These are phyloP conservation scores for Draba incana DNA, from an alignment of 345 rosid genomes.

Conservation along the genomic window DNA sequence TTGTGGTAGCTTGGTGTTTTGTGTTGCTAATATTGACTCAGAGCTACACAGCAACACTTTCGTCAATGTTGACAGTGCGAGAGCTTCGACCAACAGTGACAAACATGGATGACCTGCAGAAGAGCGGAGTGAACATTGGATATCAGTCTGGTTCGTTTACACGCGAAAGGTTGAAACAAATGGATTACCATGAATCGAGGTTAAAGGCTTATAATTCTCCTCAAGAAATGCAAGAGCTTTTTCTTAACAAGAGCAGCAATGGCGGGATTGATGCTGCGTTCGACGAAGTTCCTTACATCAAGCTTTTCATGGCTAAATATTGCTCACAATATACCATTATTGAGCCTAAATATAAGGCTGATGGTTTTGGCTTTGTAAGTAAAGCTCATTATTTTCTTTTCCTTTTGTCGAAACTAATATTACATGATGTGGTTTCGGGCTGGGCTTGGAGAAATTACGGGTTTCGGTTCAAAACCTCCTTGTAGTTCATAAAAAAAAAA, in stretches of 20 bases:
- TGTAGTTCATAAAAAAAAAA: too few relatives aligned
- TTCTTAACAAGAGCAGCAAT: conserved; percentile 43
- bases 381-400: too few relatives aligned
- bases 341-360: conserved; percentile 46
- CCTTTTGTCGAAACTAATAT: too few relatives aligned
- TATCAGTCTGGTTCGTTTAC: conserved; percentile 52
- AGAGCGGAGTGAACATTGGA: conserved; percentile 51
- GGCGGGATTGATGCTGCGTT: conserved; percentile 54
- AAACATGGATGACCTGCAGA: conserved; percentile 49
- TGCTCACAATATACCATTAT: conserved; percentile 48
- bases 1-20: conserved; percentile 71
- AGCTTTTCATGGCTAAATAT: conserved; percentile 42
- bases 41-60: conserved; percentile 74
- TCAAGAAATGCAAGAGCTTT: conserved; percentile 47
- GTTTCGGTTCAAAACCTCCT: too few relatives aligned
- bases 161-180: conserved; percentile 38
- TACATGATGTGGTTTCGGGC: too few relatives aligned
- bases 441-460: too few relatives aligned
- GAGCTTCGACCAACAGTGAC: conserved; percentile 56
- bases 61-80: conserved; percentile 65
- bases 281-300: conserved; percentile 47
- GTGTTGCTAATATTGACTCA: conserved; percentile 69
- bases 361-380: conserved; percentile 61
- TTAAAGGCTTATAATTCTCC: conserved; percentile 35
- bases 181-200: conserved; percentile 40